Conservation (phyloP, 2,329 filamentous ascomycete genomes). For the Fusarium sublunatum region DNA sequence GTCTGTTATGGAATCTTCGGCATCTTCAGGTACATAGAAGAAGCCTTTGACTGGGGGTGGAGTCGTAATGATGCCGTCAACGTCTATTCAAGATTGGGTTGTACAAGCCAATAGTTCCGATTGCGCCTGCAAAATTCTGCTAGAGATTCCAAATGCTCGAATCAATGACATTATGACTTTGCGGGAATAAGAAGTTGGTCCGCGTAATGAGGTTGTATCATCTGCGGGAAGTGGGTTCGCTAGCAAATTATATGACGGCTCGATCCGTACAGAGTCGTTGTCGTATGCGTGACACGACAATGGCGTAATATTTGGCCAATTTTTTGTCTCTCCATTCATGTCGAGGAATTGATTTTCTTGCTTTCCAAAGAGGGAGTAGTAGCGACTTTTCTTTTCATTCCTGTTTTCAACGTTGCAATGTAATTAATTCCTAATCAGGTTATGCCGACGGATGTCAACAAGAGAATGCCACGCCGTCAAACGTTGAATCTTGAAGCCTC, state of each 20-base stretch:
- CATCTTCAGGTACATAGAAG: no score
- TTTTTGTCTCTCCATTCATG: neutral
- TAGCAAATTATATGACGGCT: constrained; percentile 6
- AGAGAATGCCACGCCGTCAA: neutral
- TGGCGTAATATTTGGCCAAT: constrained; percentile 24
- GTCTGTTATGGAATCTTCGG: constrained; percentile 6
- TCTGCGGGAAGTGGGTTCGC: constrained; percentile 12
- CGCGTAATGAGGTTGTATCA: constrained; percentile 13
- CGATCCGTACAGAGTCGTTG: constrained; percentile 1
- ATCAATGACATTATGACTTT: constrained; percentile 31
- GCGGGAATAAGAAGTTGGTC: neutral
- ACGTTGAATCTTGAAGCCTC: neutral
- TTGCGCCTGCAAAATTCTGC: no score
- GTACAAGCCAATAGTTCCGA: neutral
- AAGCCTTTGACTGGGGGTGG: neutral
- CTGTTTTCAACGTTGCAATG: neutral
- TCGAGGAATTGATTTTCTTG: neutral
- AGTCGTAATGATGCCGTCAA: constrained; percentile 25
- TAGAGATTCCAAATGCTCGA: constrained; percentile 3
- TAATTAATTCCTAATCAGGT: neutral
- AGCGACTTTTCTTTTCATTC: neutral
- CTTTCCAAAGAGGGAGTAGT: neutral
- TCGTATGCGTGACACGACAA: constrained; percentile 24
- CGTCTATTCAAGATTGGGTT: neutral
- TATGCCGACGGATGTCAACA: neutral